These are phyloP conservation scores for Linum trigynum DNA, from an alignment of 345 rosid species.

Conservation along the genomic window DNA sequence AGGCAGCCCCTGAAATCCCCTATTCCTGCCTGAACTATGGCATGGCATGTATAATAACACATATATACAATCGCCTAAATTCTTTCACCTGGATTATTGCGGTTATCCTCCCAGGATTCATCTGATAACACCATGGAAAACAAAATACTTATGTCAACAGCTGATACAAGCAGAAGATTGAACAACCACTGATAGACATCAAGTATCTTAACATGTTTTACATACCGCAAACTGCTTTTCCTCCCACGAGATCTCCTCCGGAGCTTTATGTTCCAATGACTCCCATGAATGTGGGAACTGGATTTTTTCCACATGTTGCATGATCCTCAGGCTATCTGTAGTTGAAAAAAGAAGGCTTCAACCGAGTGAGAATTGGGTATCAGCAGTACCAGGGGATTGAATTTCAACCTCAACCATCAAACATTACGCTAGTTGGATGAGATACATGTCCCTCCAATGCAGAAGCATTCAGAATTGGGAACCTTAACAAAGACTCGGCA, in stretches of 20 bases:
- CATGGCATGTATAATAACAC: too few species aligned
- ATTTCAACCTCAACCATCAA: not conserved
- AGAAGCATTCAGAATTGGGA: too few species aligned
- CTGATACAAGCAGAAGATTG: not conserved
- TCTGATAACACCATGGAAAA: conserved; percentile 15
- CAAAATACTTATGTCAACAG: not conserved
- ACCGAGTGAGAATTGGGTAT: not conserved
- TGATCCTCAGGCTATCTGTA: conserved; percentile 61
- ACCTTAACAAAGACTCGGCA: not conserved
- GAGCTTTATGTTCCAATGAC: conserved; percentile 26
- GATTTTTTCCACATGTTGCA: conserved; percentile 56
- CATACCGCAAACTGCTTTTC: conserved; percentile 44
- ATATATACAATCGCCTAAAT: not conserved
- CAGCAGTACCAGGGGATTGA: not conserved
- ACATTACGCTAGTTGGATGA: too few species aligned
- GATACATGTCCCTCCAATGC: too few species aligned
- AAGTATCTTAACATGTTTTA: not conserved
- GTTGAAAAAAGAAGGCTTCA: not conserved
- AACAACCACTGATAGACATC: not conserved
- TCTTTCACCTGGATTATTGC: conserved; percentile 42
- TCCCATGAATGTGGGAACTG: conserved; percentile 44
- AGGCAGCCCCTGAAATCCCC: not conserved
- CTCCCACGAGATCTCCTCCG: conserved; percentile 48
- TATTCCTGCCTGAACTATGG: too few species aligned
- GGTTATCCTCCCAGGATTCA: conserved; percentile 53